A percentile compares a stretch with the other conserved stretches of the same genome.
These are phyloP conservation scores for Boletus semigastroideus DNA, from an alignment of 1,284 basidiomycete genomes.

Conservation along the genomic window DNA sequence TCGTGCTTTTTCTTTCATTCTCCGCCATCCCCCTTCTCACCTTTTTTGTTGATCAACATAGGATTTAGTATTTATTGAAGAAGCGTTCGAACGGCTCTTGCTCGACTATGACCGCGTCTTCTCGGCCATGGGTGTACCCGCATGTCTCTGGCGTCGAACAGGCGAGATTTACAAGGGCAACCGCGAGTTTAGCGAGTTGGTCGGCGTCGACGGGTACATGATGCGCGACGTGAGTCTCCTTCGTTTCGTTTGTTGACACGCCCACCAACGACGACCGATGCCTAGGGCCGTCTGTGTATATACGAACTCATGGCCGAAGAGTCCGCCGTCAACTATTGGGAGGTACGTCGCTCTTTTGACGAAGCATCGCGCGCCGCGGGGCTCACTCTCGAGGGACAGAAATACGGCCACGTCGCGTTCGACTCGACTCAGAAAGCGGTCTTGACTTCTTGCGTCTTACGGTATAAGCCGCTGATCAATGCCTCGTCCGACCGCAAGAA, in stretches of 20 bases:
- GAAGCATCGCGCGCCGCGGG: too few species aligned
- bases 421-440: too few species aligned
- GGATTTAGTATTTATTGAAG: conserved; percentile 97
- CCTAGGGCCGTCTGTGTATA: conserved; percentile 86
- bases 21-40: background rate
- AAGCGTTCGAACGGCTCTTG: conserved; percentile 93
- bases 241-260: conserved; percentile 11
- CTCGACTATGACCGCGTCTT: conserved; percentile 97
- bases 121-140: conserved; percentile 93
- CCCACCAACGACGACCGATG: background rate
- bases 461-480: too few species aligned
- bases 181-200: conserved; percentile 88
- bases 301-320: conserved; percentile 98
- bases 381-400: too few species aligned
- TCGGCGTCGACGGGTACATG: conserved; percentile 81
- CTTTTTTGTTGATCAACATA: conserved; percentile 28
- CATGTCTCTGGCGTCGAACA: conserved; percentile 94
- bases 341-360: conserved; percentile 52
- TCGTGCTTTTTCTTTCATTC: conserved; percentile 19
- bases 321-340: conserved; percentile 96
- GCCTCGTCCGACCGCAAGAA: conserved; percentile 14
- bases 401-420: too few species aligned
- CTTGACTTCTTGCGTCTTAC: too few species aligned
- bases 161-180: conserved; percentile 99
- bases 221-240: conserved; percentile 67